Evolutionary conservation across 1,284 basidiomycete genomes (phyloP), one percentile per base, ranked within the genome.

Genomic region (Rhodotorula sp.): DNA sequence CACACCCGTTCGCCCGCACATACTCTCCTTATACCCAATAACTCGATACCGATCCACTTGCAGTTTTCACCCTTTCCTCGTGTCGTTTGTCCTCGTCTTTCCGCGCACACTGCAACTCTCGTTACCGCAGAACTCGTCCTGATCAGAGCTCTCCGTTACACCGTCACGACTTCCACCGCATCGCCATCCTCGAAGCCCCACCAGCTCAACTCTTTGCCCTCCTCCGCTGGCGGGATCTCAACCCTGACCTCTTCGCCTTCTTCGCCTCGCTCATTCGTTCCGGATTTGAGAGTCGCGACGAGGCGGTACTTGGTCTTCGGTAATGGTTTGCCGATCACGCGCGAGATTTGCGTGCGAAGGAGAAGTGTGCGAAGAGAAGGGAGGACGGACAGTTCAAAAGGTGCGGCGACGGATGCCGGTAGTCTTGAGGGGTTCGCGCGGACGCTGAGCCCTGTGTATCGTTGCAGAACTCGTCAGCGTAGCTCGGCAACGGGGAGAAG

Each of bases 161-260:
- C 5, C 8, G 24, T 4, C 2, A 55, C 60, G 0, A 72, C 64
- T n/a, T 48, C 28, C 0, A 73, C 69, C 28, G 28, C 15, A 37
- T 74, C 73, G 16, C 71, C 68, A 3, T 69, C 71, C 26, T 40
- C n/a, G 26, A 74, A 20, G 1, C 73, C 73, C 73, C 73, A 74
- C 68, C 68, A 74, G 2, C 48, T 31, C 4, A 74, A 28, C 26
- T 72, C 66, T 31, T 65, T 66, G 16, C 66, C 71, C 52, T 74
- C 73, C 61, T 74, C 64, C 1, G 44, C 40, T 28, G 60, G 24
- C 40, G 65, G 59, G 5, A 74, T 62, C 44, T 72, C 70, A 8
- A 73, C 67, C 30, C 44, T 16, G 8, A 71, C 56, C 44, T 60
- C 59, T 15, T 55, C 24, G 11, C 48, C 31, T 10, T 47, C 26